Conservation (phyloP, 169 alveolate species). For the Theileria orientalis region DNA sequence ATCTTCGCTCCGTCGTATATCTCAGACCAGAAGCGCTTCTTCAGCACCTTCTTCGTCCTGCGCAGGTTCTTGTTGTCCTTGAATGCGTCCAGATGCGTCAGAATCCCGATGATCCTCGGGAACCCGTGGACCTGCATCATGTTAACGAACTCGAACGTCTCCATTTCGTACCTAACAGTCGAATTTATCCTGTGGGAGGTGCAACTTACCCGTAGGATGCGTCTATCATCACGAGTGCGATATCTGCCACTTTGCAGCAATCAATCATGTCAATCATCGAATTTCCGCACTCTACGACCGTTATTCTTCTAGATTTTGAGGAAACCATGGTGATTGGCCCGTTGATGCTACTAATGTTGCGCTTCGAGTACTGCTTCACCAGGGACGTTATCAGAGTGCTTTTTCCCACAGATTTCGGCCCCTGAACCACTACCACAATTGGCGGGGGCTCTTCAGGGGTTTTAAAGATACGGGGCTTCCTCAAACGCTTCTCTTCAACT, state of each 20-base stretch:
- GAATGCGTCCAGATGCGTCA: slow-evolving; percentile 95
- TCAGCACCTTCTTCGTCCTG: slow-evolving; percentile 92
- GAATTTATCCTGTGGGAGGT: slow-evolving; percentile 3
- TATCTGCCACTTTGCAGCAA: slow-evolving; percentile 96
- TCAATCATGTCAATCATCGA: slow-evolving; percentile 96
- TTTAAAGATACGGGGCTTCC: slow-evolving; percentile 79
- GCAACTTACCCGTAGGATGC: slow-evolving; percentile 84
- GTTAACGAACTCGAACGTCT: slow-evolving; percentile 97
- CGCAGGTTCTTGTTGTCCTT: slow-evolving; percentile 88
- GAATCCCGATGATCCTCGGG: slow-evolving; percentile 93
- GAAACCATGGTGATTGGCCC: slow-evolving; percentile 96
- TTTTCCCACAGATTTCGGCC: slow-evolving; percentile 94
- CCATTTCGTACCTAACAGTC: slow-evolving; percentile 92
- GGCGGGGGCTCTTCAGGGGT: slow-evolving; percentile 87
- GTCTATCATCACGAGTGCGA: slow-evolving; percentile 94
- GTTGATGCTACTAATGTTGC: slow-evolving; percentile 70
- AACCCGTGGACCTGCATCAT: slow-evolving; percentile 91
- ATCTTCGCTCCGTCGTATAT: slow-evolving; percentile 97
- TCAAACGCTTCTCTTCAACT: slow-evolving; percentile 80
- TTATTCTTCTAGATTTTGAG: slow-evolving; percentile 90
- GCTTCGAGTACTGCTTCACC: slow-evolving; percentile 92
- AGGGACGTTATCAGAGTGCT: slow-evolving; percentile 95
- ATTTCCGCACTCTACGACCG: slow-evolving; percentile 94
- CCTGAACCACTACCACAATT: slow-evolving; percentile 90
- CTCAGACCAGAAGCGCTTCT: slow-evolving; percentile 96